These are phyloP conservation scores for Heliamphora exappendiculata DNA, from an alignment of 148 eudicot species.

Conservation along the genomic window DNA sequence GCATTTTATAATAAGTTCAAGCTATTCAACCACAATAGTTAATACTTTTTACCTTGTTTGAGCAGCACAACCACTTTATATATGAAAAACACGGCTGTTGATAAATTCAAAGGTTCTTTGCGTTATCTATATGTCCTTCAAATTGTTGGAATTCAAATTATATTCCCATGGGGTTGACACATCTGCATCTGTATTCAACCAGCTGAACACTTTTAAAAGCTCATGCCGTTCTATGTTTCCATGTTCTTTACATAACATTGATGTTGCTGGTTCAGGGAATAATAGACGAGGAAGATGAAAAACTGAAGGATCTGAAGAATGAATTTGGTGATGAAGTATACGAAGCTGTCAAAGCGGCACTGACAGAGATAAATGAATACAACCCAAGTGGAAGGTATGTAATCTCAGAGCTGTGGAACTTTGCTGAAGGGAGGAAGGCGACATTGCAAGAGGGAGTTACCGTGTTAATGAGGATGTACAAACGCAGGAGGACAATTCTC, in stretches of 20 bases:
- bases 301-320: slow-evolving; percentile 30
- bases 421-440: slow-evolving; percentile 40
- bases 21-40: background rate
- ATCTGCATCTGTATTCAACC: background rate
- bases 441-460: slow-evolving; percentile 46
- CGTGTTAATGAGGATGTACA: slow-evolving; percentile 25
- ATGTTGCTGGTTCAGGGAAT: slow-evolving; percentile 35
- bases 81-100: background rate
- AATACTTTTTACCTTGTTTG: background rate
- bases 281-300: slow-evolving; percentile 35
- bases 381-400: slow-evolving; percentile 58
- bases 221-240: background rate
- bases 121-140: background rate
- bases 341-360: slow-evolving; percentile 36
- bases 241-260: background rate
- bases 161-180: background rate
- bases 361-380: slow-evolving; percentile 53
- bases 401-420: slow-evolving; percentile 49
- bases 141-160: background rate
- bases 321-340: slow-evolving; percentile 43
- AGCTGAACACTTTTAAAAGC: background rate
- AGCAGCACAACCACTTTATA: background rate
- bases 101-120: background rate
- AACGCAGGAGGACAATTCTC: slow-evolving; percentile 23
- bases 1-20: slow-evolving; percentile 9